Evolutionary conservation across 345 rosid species (phyloP), one percentile per base, ranked within the genome.

Genomic region (Mercurialis annua): DNA sequence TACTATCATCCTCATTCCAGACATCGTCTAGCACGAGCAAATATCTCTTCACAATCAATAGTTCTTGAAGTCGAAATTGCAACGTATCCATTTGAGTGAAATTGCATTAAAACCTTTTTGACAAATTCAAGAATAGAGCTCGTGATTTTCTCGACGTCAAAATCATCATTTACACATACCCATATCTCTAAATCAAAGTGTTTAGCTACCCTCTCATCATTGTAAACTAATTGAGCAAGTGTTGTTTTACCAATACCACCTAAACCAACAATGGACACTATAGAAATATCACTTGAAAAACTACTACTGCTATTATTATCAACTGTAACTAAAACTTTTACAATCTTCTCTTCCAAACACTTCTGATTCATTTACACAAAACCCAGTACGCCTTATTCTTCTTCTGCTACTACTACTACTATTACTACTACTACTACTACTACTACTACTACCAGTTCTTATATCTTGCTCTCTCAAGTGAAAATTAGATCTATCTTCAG

Each of bases 241-340:
- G 78, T 75, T 2, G 71, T 75, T 24, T 69, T 70, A 44, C 78
- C 74, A 27, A 65, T 49, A 38, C 74, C 78, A 15, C 68, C 74
- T 16, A 70, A 51, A 21, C 75, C 75, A 2, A 76, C 71, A 8
- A 70, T 55, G 23, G 79, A 44, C 27, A 70, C 23, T 4, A 70
- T 59, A 0, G 20, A 29, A 27, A 54, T 20, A 14, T 54, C 62
- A 52, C 27, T 27, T 16, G 33, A 5, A 21, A 26, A 2, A 24
- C 26, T 21, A 21, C 21, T 9, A 24, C 26, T 21, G 9, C 21
- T 9, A 36, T 36, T 21, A 21, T 50, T 50, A 5, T 50, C 16
- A 34, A 18, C 16, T 38, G 61, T 53, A 2, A 54, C 29, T 26
- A 66, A 54, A 40, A 54, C n/a, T 17, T 42, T 23, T 8, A 54